A percentile compares a stretch with the other conserved stretches of the same genome.
Conservation (phyloP, 352 stramenopile species). For the Plasmopara viticola region DNA sequence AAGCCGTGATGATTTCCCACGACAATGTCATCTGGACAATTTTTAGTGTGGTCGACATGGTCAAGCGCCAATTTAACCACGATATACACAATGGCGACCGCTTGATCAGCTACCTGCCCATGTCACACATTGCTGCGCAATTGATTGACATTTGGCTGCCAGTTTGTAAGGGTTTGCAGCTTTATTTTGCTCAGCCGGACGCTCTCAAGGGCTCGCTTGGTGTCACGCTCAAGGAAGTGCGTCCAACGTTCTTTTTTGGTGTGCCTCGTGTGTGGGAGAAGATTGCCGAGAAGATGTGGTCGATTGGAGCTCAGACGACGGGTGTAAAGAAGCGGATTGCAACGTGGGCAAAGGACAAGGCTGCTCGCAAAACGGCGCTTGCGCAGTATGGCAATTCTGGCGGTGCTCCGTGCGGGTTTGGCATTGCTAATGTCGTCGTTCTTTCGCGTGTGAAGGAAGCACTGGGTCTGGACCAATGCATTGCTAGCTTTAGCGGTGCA, state of each 20-base stretch:
- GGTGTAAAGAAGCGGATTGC: constrained; percentile 90
- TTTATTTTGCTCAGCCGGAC: constrained; percentile 87
- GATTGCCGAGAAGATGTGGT: constrained; percentile 89
- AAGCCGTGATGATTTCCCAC: constrained; percentile 95
- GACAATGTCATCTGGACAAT: constrained; percentile 91
- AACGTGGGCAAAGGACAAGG: constrained; percentile 87
- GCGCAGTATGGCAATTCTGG: constrained; percentile 84
- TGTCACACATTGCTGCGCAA: constrained; percentile 87
- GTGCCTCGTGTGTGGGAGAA: constrained; percentile 91
- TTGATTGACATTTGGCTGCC: constrained; percentile 85
- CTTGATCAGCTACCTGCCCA: constrained; percentile 84
- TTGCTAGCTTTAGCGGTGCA: constrained; percentile 66
- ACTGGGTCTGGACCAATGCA: constrained; percentile 88
- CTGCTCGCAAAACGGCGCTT: constrained; percentile 61
- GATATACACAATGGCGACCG: constrained; percentile 61
- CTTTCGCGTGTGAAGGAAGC: constrained; percentile 84
- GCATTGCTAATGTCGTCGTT: constrained; percentile 82
- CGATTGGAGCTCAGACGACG: constrained; percentile 75
- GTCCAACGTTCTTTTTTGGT: constrained; percentile 87
- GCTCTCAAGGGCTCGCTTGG: constrained; percentile 86
- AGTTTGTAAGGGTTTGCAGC: constrained; percentile 49
- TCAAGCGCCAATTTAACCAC: constrained; percentile 52
- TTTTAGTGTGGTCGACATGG: constrained; percentile 47
- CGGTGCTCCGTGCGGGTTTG: constrained; percentile 84
- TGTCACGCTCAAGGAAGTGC: constrained; percentile 79